Conservation (phyloP, 768 basidiomycete species). For the Strobilomyces echinocephalus region DNA sequence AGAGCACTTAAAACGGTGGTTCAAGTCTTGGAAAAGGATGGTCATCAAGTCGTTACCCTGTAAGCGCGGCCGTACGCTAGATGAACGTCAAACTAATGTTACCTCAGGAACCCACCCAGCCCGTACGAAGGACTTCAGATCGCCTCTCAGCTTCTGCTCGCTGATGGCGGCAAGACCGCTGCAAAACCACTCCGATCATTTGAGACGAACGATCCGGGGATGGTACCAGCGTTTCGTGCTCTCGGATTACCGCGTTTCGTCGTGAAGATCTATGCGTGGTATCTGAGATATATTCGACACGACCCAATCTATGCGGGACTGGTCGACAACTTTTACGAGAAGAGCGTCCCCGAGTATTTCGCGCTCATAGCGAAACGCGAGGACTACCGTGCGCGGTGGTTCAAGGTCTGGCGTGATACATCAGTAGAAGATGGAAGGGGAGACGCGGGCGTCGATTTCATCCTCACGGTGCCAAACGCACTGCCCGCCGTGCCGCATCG, state of each 20-base stretch:
- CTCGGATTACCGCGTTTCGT: slow-evolving; percentile 45
- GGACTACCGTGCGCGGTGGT: slow-evolving; percentile 39
- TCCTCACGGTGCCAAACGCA: slow-evolving; percentile 59
- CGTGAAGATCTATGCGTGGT: slow-evolving; percentile 46
- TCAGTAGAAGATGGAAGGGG: slow-evolving; percentile 21
- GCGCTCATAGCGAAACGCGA: slow-evolving; percentile 43
- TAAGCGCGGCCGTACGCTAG: slow-evolving; percentile 18
- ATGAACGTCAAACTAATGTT: slow-evolving; percentile 2
- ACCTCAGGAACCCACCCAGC: slow-evolving; percentile 33
- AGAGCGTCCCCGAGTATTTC: slow-evolving; percentile 49
- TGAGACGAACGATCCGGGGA: slow-evolving; percentile 49
- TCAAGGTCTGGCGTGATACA: slow-evolving; percentile 29
- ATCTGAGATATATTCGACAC: slow-evolving; percentile 45
- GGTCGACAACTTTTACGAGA: slow-evolving; percentile 44
- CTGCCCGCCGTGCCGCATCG: slow-evolving; percentile 55
- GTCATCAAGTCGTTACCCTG: slow-evolving; percentile 54
- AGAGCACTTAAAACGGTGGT: slow-evolving; percentile 50
- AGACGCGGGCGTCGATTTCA: slow-evolving; percentile 53
- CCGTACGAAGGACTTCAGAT: slow-evolving; percentile 50
- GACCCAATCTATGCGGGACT: slow-evolving; percentile 53
- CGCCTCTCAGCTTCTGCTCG: slow-evolving; percentile 48
- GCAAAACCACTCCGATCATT: slow-evolving; percentile 33
- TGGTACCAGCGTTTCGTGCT: slow-evolving; percentile 36
- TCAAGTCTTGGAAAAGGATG: slow-evolving; percentile 38
- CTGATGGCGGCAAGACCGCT: slow-evolving; percentile 43